Evolutionary conservation across 1,284 basidiomycete species (phyloP), one percentile per base, ranked within the genome.

Genomic region (Volvariella volvacea): DNA sequence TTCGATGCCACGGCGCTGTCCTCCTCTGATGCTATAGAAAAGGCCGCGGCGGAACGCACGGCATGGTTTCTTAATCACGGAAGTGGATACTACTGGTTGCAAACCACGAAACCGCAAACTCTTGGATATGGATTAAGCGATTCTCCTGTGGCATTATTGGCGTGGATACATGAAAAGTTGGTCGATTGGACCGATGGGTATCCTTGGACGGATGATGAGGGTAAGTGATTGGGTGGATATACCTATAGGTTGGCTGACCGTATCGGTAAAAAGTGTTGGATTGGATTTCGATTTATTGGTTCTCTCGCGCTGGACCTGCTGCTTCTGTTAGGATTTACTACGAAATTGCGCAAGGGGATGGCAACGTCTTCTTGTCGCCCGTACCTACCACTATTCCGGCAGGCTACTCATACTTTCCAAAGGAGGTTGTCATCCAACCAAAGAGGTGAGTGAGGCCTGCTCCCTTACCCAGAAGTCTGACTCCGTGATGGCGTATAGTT

Each of bases 141-240:
- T 53, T 80, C 76, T 15, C 80, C 80, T 10, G 64, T 67, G 3
- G 78, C 74, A 0, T 54, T 82, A 12, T 63, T 81, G 1, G 74
- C 71, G 1, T 81, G 78, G 75, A 73, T 82, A 28, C 78, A 78
- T 43, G 77, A 80, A 50, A 80, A 81, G 48, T 57, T 80, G 0
- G 61, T 70, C 2, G 52, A 57, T 14, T 79, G 76, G 73, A 67
- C 71, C 0, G 76, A 79, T 47, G 50, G 52, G 0, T 79, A 77
- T 51, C 58, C 59, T 2, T 78, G 73, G 72, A 56, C 61, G 8
- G 71, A 75, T 41, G 74, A 77, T 22, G 76, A 76, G 60, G 60
- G 73, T 71, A 30, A 1, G 49, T 20, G 38, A 8, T 1, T 4
- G n/a, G n/a, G 3, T 32, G 10, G 30, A 28, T 14, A 22, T 22